Percentiles rank a stretch among this genome's conserved stretches.
phyloP scores from a whole-genome alignment of 2,329 filamentous ascomycete species.

The Exophiala bonariae region DNA sequence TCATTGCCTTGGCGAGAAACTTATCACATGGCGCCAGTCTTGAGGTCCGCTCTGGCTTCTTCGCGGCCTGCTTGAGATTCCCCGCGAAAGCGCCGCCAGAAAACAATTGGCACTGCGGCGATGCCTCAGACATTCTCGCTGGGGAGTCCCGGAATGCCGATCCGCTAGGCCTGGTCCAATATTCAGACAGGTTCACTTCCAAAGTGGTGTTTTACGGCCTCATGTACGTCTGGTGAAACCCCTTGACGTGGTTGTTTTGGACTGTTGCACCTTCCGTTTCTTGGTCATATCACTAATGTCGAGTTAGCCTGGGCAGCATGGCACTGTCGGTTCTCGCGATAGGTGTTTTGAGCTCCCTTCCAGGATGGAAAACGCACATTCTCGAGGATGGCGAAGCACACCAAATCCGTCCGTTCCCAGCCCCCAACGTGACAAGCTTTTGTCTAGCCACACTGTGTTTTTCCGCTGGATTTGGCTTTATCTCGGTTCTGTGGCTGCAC shows the following conservation, averaged over 20 bases:
- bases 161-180: background rate
- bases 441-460: background rate
- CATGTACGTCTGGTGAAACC: too few species aligned
- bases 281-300: too few species aligned
- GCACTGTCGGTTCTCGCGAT: background rate
- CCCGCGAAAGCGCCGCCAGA: background rate
- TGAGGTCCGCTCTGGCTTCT: background rate
- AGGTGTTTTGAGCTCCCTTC: background rate
- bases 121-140: background rate
- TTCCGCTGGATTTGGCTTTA: slow-evolving; percentile 9
- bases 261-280: too few species aligned
- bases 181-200: background rate
- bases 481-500: slow-evolving; percentile 24
- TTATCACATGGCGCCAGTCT: background rate
- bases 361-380: background rate
- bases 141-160: background rate
- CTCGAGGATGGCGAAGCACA: background rate
- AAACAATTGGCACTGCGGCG: background rate
- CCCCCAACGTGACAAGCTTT: background rate
- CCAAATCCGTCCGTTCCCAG: background rate
- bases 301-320: background rate
- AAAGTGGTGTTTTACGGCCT: background rate
- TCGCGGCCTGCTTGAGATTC: background rate
- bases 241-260: too few species aligned
- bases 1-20: background rate